Evolutionary conservation across 2,329 filamentous ascomycete species (phyloP).

Genomic region (Penicillium italicum): DNA sequence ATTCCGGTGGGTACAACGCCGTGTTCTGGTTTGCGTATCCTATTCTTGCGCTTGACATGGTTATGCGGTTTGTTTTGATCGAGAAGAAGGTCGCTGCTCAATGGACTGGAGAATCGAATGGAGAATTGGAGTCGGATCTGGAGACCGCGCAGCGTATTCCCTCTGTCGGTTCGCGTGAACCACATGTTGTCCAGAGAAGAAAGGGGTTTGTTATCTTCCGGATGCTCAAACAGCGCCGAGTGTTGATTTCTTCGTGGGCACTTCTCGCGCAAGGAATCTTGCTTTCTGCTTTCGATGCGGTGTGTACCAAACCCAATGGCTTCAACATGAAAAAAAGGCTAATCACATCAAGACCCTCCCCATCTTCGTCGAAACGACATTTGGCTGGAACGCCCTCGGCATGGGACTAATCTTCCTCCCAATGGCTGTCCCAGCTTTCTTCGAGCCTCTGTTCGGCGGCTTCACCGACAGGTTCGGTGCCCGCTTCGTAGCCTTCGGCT

Average conservation of each 20-base stretch:
- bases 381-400: conserved; percentile 54
- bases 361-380: conserved; percentile 53
- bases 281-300: conserved; percentile 52
- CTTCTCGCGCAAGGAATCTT: conserved; percentile 50
- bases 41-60: conserved; percentile 56
- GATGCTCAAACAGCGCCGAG: conserved; percentile 43
- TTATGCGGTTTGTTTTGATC: conserved; percentile 59
- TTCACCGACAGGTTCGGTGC: conserved; percentile 57
- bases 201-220: conserved; percentile 17
- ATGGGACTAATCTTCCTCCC: conserved; percentile 58
- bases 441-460: conserved; percentile 56
- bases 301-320: conserved; percentile 17
- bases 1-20: conserved; percentile 55
- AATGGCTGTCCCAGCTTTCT: conserved; percentile 59
- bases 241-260: conserved; percentile 56
- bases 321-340: background rate
- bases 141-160: background rate
- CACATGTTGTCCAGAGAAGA: background rate
- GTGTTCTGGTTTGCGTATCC: conserved; percentile 57
- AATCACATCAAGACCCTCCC: conserved; percentile 40
- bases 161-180: background rate
- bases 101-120: conserved; percentile 15
- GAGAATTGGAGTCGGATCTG: conserved; percentile 28
- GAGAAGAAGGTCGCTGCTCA: conserved; percentile 56
- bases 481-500: conserved; percentile 55